A percentile compares a stretch with the other conserved stretches of the same genome.
Evolutionary conservation across 257 asterid genomes (phyloP).

Genomic region (Fraxinus quadrangulata): DNA sequence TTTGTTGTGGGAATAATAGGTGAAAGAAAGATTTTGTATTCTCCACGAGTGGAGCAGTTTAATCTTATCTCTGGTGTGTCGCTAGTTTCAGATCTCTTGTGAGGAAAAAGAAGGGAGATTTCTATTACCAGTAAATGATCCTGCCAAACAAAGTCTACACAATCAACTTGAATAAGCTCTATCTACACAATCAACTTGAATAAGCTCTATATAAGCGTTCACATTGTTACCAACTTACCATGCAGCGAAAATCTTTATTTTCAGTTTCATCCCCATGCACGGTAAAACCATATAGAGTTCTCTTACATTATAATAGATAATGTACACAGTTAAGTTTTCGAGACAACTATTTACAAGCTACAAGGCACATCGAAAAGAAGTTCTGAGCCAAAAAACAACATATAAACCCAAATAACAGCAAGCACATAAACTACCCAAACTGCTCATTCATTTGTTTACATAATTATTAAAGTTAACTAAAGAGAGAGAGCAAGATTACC

Average conservation of each 20-base stretch:
- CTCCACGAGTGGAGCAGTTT: not conserved
- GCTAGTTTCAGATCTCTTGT: not conserved
- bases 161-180: too few species aligned
- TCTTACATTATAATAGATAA: constrained; percentile 12
- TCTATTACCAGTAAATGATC: not conserved
- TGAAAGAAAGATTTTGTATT: not conserved
- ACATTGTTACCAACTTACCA: not conserved
- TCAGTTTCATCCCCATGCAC: not conserved
- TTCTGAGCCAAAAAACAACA: constrained; percentile 11
- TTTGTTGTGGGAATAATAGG: too few species aligned
- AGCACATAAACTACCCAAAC: constrained; percentile 29
- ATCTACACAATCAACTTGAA: not conserved
- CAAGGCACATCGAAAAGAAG: constrained; percentile 14
- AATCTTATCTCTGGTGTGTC: not conserved
- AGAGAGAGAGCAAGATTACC: constrained; percentile 8
- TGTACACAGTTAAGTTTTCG: constrained; percentile 10
- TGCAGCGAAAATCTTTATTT: too few species aligned
- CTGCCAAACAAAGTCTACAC: not conserved
- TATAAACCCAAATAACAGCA: constrained; percentile 5
- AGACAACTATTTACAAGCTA: constrained; percentile 35
- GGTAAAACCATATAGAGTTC: constrained; percentile 3
- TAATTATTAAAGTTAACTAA: constrained; percentile 26
- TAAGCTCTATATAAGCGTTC: too few species aligned
- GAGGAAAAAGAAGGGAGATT: not conserved
- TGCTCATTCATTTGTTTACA: constrained; percentile 21